A percentile compares a stretch with the other conserved stretches of the same genome.
phyloP scores from a whole-genome alignment of 2,329 filamentous ascomycete species.

The Amesomyces nigricolor region DNA sequence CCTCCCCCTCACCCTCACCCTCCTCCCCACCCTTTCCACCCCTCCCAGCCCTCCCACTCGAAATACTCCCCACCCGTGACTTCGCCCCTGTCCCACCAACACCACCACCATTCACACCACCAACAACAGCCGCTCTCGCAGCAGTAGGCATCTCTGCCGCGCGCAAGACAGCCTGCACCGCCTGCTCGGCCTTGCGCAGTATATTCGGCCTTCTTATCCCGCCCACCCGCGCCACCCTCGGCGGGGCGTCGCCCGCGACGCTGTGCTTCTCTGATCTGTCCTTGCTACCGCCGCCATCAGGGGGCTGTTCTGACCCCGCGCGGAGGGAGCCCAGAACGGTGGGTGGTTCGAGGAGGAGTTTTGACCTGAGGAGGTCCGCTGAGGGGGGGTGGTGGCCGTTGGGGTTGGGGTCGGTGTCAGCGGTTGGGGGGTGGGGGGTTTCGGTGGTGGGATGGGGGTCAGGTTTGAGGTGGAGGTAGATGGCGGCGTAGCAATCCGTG shows the following conservation, averaged over 20 bases:
- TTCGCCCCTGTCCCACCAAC: constrained; percentile 32
- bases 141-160: constrained; percentile 46
- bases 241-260: constrained; percentile 32
- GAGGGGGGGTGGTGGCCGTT: constrained; percentile 21
- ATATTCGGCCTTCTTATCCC: constrained; percentile 50
- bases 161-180: constrained; percentile 48
- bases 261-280: constrained; percentile 33
- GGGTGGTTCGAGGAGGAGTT: constrained; percentile 12
- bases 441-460: constrained; percentile 42
- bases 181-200: constrained; percentile 56
- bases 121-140: constrained; percentile 23
- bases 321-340: constrained; percentile 23
- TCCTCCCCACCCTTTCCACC: neutral
- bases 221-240: constrained; percentile 35
- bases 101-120: neutral
- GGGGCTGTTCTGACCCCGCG: constrained; percentile 25
- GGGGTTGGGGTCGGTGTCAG: constrained; percentile 34
- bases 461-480: constrained; percentile 64
- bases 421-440: constrained; percentile 36
- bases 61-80: constrained; percentile 46
- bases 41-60: constrained; percentile 42
- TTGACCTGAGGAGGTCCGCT: constrained; percentile 20
- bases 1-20: constrained; percentile 29
- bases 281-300: constrained; percentile 24
- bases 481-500: constrained; percentile 75